Evolutionary conservation across 108 stramenopile genomes (phyloP), one percentile per base, ranked within the genome.

Genomic region (Discostella stelligeroides): DNA sequence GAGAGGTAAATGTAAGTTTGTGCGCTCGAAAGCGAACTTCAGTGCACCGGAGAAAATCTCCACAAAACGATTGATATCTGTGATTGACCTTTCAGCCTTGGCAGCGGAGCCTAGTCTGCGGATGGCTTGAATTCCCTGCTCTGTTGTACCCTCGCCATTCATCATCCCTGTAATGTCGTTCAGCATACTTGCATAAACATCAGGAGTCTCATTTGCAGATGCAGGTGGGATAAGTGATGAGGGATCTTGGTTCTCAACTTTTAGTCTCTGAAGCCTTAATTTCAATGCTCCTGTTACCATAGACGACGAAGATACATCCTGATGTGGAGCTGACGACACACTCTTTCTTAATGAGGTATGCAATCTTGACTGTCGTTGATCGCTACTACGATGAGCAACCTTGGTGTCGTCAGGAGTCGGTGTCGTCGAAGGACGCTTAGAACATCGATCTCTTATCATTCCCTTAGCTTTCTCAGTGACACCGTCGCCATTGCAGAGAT

Each of bases 1-100:
- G 11, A 94, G 66, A 9, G 85, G 73, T 60, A 82, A 54, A 27
- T 86, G 86, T 66, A 93, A 80, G 8, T 74, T 82, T 42, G 81
- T 72, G 58, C 82, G 83, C 37, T 78, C 37, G 37, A 90, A 89
- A 23, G 84, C 84, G 63, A 91, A 88, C 7, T 65, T 67, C 15
- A 91, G 75, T 29, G 86, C 71, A 27, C 82, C 85, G 60, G 39
- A 8, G 30, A 62, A 27, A 54, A 46, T 47, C 21, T 71, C 12
- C 13, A 54, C 46, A 17, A 37, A 43, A 24, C 17, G 18, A 39
- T 51, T 43, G 15, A 71, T 50, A 0, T 45, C 15, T 25, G 45
- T 42, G 5, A 10, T 60, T 27, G 39, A 46, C 53, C 42, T 42
- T 27, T 18, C 47, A 7, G 60, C 23, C 15, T 58, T 58, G n/a